Base-by-base conservation (phyloP, 139 green algal genomes). In the Picochlorum sp. region DNA sequence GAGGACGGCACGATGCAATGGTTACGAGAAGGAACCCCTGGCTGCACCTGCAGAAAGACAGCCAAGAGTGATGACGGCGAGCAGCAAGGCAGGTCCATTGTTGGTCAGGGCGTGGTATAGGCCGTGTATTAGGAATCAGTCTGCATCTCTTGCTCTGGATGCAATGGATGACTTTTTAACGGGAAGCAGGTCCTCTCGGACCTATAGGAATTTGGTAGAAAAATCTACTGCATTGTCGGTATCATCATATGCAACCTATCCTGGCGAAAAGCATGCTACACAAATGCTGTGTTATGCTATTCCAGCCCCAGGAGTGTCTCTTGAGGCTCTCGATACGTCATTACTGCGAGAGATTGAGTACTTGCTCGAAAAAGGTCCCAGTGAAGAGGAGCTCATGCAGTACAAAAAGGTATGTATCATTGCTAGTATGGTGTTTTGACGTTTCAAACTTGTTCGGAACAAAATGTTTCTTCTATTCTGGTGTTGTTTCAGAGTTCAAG, bases 81-180 rank as follows among this genome's bases (percentile, higher is more conserved):
- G 7, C 3, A 65, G 63, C 14, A 57, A 55, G 16, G 76, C 76
- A 7, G 83, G 81, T 0, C 83, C 83, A 0, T 47, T 57, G 2
- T 33, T 75, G 20, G 57, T 85, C 51, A 55, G 82, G 30, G 82
- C 72, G 6, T 93, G 75, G 61, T 91, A 89, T 61, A 61, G 85
- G 2, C 85, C 85, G 14, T 59, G 49, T 41, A 37, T 72, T 16
- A 29, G 33, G 30, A 33, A 33, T 31, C 16, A 57, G 37, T 8
- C 49, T 62, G 32, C 68, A 36, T 62, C 66, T 2, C 24, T 69
- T 25, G 30, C 59, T 2, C 55, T 83, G 10, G 76, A 89, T 4
- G 35, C 77, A 37, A 61, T 69, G 30, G 69, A 61, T 43, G 78
- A 84, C 29, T 25, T 85, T 24, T 66, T 91, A 26, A 73, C 61